Conservation (phyloP, 306 rosid species). For the Boehmeria nivea region DNA sequence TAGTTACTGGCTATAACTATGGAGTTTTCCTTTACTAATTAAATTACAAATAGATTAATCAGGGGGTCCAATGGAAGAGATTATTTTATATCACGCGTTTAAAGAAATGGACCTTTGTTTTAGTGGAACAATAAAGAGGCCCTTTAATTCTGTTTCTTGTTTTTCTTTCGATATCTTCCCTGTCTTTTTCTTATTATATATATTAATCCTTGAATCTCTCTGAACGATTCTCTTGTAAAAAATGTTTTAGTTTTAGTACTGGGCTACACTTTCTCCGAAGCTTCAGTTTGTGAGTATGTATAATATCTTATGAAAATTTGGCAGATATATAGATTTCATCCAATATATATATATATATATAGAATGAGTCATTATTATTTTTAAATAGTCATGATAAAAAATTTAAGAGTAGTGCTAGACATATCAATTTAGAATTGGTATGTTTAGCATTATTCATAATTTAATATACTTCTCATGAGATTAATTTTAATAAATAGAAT, state of each 20-base stretch:
- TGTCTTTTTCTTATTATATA: neutral
- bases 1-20: too few species aligned
- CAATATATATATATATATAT: neutral
- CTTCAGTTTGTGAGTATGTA: neutral
- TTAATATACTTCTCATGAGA: too few species aligned
- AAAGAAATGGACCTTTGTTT: constrained; percentile 28
- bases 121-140: constrained; percentile 14
- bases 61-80: neutral
- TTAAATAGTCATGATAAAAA: too few species aligned
- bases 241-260: too few species aligned
- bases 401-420: too few species aligned
- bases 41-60: too few species aligned
- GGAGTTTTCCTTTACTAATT: too few species aligned
- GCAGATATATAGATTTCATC: neutral
- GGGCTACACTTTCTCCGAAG: constrained; percentile 7
- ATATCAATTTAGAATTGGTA: too few species aligned
- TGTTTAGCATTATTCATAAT: too few species aligned
- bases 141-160: constrained; percentile 13
- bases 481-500: too few species aligned
- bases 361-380: too few species aligned
- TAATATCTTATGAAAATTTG: constrained; percentile 2
- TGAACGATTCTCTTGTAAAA: neutral
- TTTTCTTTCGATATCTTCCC: neutral
- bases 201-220: neutral
- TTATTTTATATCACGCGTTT: constrained; percentile 26